These are phyloP conservation scores for Phyllosticta citriasiana DNA, from an alignment of 2,329 filamentous ascomycete genomes.

Conservation along the genomic window DNA sequence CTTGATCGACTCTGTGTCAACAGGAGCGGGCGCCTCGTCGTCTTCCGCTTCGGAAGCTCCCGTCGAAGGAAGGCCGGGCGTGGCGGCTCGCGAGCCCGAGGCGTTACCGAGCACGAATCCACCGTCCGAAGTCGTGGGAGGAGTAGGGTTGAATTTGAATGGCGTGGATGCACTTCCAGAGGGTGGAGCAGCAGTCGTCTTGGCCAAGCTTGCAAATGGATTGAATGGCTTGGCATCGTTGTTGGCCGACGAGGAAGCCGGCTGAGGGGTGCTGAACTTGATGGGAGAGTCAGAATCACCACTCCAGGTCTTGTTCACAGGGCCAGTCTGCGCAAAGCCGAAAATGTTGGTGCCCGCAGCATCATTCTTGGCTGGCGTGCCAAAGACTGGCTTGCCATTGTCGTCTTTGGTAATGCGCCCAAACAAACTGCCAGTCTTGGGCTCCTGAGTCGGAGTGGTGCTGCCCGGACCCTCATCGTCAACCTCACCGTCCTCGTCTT, in stretches of 20 bases:
- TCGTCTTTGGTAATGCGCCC: constrained; percentile 7
- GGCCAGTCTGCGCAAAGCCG: constrained; percentile 5
- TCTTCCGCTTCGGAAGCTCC: constrained; percentile 24
- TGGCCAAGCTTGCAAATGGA: constrained; percentile 17
- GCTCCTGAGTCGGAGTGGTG: constrained; percentile 1
- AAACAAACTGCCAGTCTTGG: not conserved
- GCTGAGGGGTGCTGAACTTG: constrained; percentile 9
- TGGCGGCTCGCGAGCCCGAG: constrained; percentile 22
- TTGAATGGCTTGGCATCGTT: constrained; percentile 20
- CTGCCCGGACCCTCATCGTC: not conserved
- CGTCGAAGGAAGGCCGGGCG: constrained; percentile 15
- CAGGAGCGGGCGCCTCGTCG: constrained; percentile 20
- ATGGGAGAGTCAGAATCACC: constrained; percentile 6
- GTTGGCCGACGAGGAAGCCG: not conserved
- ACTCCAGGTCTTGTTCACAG: constrained; percentile 8
- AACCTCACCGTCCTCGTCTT: not conserved
- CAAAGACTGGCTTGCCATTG: not conserved
- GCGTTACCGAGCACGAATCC: constrained; percentile 12
- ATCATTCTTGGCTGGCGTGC: not conserved
- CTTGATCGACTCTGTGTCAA: constrained; percentile 10
- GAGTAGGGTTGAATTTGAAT: constrained; percentile 9
- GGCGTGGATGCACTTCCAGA: constrained; percentile 5
- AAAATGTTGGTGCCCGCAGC: not conserved
- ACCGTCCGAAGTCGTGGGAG: constrained; percentile 4
- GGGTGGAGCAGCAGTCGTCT: constrained; percentile 1